Evolutionary conservation across 2,329 filamentous ascomycete species (phyloP).

Genomic region (Emmonsia crescens): DNA sequence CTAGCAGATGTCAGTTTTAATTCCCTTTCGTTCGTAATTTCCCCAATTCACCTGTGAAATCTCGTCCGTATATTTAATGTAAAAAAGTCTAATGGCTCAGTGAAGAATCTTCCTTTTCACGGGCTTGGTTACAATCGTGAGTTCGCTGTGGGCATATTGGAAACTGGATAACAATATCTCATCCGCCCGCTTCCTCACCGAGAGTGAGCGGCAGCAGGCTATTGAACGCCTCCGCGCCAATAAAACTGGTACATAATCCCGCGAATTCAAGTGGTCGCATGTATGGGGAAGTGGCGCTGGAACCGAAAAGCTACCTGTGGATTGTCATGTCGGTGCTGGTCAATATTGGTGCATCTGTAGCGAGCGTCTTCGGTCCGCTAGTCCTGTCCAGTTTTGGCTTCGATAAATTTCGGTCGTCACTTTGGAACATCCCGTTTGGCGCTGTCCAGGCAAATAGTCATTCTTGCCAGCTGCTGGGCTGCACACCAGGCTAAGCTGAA

Average conservation of each 20-base stretch:
- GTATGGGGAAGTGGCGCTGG: conserved; percentile 31
- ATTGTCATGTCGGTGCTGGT: conserved; percentile 50
- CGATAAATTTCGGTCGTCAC: conserved; percentile 45
- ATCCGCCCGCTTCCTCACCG: conserved; percentile 39
- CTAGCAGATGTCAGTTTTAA: conserved; percentile 39
- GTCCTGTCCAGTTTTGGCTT: conserved; percentile 52
- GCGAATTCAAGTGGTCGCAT: conserved; percentile 38
- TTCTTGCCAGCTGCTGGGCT: conserved; percentile 48
- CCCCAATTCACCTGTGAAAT: background rate
- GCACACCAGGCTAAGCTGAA: conserved; percentile 50
- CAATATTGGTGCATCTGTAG: conserved; percentile 54
- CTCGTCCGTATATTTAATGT: conserved; percentile 2
- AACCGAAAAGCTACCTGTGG: conserved; percentile 47
- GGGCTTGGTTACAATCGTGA: conserved; percentile 49
- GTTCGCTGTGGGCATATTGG: conserved; percentile 49
- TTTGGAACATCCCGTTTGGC: conserved; percentile 59
- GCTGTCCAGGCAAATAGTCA: conserved; percentile 48
- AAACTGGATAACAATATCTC: conserved; percentile 48
- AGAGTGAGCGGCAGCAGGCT: conserved; percentile 37
- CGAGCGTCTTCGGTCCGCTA: conserved; percentile 54
- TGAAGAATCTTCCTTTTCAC: conserved; percentile 50
- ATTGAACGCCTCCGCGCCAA: conserved; percentile 42
- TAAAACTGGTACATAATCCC: conserved; percentile 37
- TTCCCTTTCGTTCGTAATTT: background rate
- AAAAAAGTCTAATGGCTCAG: conserved; percentile 1